Evolutionary conservation across 768 basidiomycete species (phyloP), one percentile per base, ranked within the genome.

Genomic region (Trametes villosa): DNA sequence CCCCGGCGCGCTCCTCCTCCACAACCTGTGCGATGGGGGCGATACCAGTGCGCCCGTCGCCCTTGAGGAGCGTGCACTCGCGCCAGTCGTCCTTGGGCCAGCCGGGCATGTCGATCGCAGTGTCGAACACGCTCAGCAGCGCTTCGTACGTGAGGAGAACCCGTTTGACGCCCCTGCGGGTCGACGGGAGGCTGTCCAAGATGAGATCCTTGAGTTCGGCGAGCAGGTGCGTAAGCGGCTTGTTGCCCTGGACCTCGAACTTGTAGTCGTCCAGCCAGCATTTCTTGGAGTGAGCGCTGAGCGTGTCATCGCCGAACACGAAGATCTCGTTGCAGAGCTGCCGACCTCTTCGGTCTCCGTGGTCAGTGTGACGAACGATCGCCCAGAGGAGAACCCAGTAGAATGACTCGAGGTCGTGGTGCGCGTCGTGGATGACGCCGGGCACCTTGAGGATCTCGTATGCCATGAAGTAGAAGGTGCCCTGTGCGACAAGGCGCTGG

Each of bases 351-450:
- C 5, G 2, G 15, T 48, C 50, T 2, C 27, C 31, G 44, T 58
- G 57, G 1, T 38, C 18, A 2, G 59, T 57, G 40, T 60, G 59
- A 8, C 55, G 59, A 1, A 64, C 48, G 15, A 60, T 30, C n/a
- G 60, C 22, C 58, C 58, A 64, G 6, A 64, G 9, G 33, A 60
- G 44, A 17, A 48, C 44, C 59, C 59, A 60, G 24, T 53, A 60
- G 57, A 52, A 53, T 9, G 57, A 59, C 50, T 59, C 50, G 9
- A 57, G 42, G 33, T 60, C 59, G 26, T 60, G 59, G n/a, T 40
- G 27, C 9, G 29, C 13, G 42, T 41, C 12, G 9, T 53, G 34
- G 5, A 30, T 20, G 15, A 5, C 3, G 17, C 17, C 44, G 44
- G 44, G 17, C 2, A 3, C 29, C 30, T 17, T 2, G 24, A 53